phyloP scores from a whole-genome alignment of 2,329 filamentous ascomycete species.

The Ophiostoma pallidulum region DNA sequence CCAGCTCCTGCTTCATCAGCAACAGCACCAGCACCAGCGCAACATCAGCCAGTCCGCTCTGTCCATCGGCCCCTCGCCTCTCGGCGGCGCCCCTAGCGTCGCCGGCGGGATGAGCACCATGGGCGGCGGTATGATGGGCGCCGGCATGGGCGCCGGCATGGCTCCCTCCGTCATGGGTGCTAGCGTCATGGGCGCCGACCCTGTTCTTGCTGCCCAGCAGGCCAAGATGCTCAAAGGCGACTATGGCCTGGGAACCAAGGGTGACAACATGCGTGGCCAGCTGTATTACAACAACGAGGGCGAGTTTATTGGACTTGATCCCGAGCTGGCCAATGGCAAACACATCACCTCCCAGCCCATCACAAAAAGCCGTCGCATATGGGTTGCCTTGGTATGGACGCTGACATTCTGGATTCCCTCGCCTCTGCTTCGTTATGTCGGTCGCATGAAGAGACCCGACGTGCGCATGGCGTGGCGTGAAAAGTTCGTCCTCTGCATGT shows the following conservation, averaged over 20 bases:
- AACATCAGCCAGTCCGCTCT: slow-evolving; percentile 46
- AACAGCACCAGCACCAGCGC: slow-evolving; percentile 41
- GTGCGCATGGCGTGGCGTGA: slow-evolving; percentile 97
- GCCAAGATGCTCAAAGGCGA: slow-evolving; percentile 56
- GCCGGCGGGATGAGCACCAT: slow-evolving; percentile 30
- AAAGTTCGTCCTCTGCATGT: slow-evolving; percentile 71
- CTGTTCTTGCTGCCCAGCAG: slow-evolving; percentile 41
- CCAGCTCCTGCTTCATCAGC: slow-evolving; percentile 52
- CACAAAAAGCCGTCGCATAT: slow-evolving; percentile 56
- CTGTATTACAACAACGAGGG: slow-evolving; percentile 65
- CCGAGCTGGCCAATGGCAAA: slow-evolving; percentile 68
- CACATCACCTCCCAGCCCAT: slow-evolving; percentile 62
- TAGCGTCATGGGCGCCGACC: slow-evolving; percentile 35
- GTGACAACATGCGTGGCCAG: slow-evolving; percentile 65
- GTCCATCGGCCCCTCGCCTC: slow-evolving; percentile 29
- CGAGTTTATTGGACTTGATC: slow-evolving; percentile 62
- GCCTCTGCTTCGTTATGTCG: slow-evolving; percentile 65
- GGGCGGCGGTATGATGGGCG: no score
- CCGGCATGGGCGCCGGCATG: slow-evolving; percentile 35
- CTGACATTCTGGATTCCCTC: slow-evolving; percentile 94
- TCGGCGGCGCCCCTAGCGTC: slow-evolving; percentile 11
- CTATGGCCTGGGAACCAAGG: slow-evolving; percentile 81
- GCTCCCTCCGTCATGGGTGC: slow-evolving; percentile 32
- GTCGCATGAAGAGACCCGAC: slow-evolving; percentile 94
- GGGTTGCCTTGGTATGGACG: slow-evolving; percentile 76